Conservation (phyloP, 1,284 basidiomycete genomes). For the Fomitopsis schrenkii region DNA sequence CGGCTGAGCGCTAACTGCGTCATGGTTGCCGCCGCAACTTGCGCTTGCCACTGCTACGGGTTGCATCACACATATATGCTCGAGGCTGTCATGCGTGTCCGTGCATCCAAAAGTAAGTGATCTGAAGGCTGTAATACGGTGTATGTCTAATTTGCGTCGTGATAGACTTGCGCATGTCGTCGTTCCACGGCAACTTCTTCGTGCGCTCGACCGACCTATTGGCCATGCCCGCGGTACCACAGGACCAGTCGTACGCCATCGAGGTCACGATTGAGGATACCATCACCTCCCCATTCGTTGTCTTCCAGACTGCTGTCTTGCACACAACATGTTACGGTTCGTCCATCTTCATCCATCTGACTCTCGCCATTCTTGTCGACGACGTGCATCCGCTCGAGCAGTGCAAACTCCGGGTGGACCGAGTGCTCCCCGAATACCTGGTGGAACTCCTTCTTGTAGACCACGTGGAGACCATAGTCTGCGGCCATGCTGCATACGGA, state of each 20-base stretch:
- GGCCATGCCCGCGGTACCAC: slow-evolving; percentile 94
- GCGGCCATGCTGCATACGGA: slow-evolving; percentile 64
- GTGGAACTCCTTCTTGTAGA: slow-evolving; percentile 89
- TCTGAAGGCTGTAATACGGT: not conserved
- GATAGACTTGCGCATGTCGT: slow-evolving; percentile 88
- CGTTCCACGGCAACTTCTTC: slow-evolving; percentile 99
- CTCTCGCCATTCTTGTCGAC: slow-evolving; percentile 81
- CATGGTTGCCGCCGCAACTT: too few relatives aligned
- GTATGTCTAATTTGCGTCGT: not conserved
- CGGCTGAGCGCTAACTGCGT: too few relatives aligned
- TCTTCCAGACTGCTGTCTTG: slow-evolving; percentile 93
- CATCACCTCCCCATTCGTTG: slow-evolving; percentile 88
- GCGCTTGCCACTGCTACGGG: too few relatives aligned
- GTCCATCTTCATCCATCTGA: slow-evolving; percentile 77
- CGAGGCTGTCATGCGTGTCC: slow-evolving; percentile 97
- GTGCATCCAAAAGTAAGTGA: slow-evolving; percentile 78
- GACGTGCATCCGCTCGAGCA: slow-evolving; percentile 87
- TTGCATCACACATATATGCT: too few relatives aligned
- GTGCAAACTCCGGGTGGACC: slow-evolving; percentile 71
- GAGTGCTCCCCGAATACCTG: slow-evolving; percentile 80
- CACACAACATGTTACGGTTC: slow-evolving; percentile 94
- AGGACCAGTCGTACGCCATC: slow-evolving; percentile 96
- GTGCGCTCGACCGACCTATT: slow-evolving; percentile 96
- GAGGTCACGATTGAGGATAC: slow-evolving; percentile 98
- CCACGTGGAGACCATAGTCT: slow-evolving; percentile 73